Percentiles rank a stretch among this genome's conserved stretches.
Conservation (phyloP, 106 monocot species). For the Dioscorea alata region DNA sequence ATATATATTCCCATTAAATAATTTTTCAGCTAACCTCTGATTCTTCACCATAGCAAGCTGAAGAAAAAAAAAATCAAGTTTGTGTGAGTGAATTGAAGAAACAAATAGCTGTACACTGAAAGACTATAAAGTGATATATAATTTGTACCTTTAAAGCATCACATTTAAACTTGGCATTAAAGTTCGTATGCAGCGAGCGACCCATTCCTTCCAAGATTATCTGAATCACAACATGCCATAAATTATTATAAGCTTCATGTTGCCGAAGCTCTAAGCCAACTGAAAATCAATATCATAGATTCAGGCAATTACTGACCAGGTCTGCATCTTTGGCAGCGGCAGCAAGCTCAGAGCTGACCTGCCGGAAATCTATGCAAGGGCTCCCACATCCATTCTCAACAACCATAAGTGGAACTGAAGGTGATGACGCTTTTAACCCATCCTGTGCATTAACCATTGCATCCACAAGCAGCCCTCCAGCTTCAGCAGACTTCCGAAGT, state of each 20-base stretch:
- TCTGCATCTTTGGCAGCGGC: constrained; percentile 89
- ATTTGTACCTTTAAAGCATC: constrained; percentile 80
- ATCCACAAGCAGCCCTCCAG: constrained; percentile 91
- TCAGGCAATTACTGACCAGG: constrained; percentile 38
- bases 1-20: constrained; percentile 84
- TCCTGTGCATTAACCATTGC: constrained; percentile 75
- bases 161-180: constrained; percentile 84
- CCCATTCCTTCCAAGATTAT: constrained; percentile 98
- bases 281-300: no score
- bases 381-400: constrained; percentile 95
- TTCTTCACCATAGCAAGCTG: constrained; percentile 99
- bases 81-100: background rate
- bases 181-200: constrained; percentile 90
- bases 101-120: background rate
- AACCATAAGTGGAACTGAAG: constrained; percentile 83
- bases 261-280: background rate
- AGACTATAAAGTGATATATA: background rate
- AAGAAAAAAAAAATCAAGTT: background rate
- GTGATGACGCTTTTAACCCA: constrained; percentile 25
- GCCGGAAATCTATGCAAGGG: constrained; percentile 89
- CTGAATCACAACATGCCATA: constrained; percentile 22
- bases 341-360: constrained; percentile 98
- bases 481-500: constrained; percentile 91
- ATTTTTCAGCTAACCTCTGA: constrained; percentile 93
- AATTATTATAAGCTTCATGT: background rate